Evolutionary conservation across 192 early-diverging fungal genomes (phyloP), one percentile per base, ranked within the genome.

Genomic region (Gigaspora rosea): DNA sequence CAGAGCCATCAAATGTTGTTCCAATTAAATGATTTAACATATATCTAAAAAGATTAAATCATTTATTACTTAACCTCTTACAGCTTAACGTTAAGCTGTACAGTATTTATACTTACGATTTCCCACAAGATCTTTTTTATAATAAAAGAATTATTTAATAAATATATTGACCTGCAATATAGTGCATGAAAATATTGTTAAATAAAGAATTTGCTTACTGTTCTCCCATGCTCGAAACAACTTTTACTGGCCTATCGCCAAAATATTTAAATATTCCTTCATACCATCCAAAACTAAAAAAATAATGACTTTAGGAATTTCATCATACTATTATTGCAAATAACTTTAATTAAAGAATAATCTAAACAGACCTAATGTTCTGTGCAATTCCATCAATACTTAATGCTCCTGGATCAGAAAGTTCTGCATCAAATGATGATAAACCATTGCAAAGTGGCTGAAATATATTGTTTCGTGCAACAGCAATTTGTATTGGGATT

Each of bases 211-310:
- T 6, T 41, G 41, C 41, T 41, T 41, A 78, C 41, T 71, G 77
- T 58, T 78, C 77, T 10, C 77, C 77, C 77, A 78, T 78, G 8
- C 33, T 59, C 8, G 77, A 78, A 33, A 78, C 68, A n/a, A 69
- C 77, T 69, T 78, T 78, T 2, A 78, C 54, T 12, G 35, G 16
- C 11, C 8, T 11, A 71, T 78, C 51, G 0, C 52, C 77, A 71
- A 49, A 61, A 58, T 71, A 50, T 50, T 68, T 71, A n/a, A 78
- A 71, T 2, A 78, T 71, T 20, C 20, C 72, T 51, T 74, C 72
- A 49, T 74, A 74, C 72, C 57, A 61, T 51, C 46, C 57, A 61
- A 73, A 59, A 41, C 41, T 41, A 2, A 41, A 41, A 41, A 41
- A 41, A 41, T 41, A 3, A 41, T 6, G 7, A 41, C 2, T 6